Percentiles rank a stretch among this genome's conserved stretches.
phyloP scores from a whole-genome alignment of 2,329 filamentous ascomycete species.

The Alternaria rosae region DNA sequence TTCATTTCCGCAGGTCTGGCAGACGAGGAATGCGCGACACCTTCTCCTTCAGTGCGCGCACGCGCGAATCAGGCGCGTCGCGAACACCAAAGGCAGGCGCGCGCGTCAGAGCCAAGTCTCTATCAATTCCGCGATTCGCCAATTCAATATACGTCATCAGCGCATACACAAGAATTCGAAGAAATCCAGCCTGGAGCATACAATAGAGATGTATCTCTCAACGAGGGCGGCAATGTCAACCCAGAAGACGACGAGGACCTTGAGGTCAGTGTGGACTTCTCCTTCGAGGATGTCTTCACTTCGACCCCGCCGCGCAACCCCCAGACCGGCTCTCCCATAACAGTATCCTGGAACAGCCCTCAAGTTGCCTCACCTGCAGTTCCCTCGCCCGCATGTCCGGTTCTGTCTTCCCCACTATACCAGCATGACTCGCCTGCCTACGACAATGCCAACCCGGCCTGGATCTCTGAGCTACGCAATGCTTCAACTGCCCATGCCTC shows the following conservation, averaged over 20 bases:
- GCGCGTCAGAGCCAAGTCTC: not conserved
- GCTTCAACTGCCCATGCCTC: not conserved
- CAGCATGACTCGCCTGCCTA: not conserved
- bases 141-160: not conserved
- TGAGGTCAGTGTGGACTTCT: slow-evolving; percentile 23
- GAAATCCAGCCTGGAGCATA: not conserved
- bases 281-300: slow-evolving; percentile 23
- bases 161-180: not conserved
- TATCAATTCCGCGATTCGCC: not conserved
- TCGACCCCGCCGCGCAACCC: slow-evolving; percentile 20
- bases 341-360: slow-evolving; percentile 10
- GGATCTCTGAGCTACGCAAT: not conserved
- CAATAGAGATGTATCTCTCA: not conserved
- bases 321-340: slow-evolving; percentile 16
- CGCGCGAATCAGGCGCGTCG: slow-evolving; percentile 14
- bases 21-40: slow-evolving; percentile 21
- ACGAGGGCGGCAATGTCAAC: slow-evolving; percentile 4
- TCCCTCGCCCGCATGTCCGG: not conserved
- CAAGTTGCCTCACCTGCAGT: not conserved
- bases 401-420: not conserved
- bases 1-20: slow-evolving; percentile 35
- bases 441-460: slow-evolving; percentile 1
- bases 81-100: slow-evolving; percentile 1
- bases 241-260: not conserved
- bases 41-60: slow-evolving; percentile 17